A percentile compares a stretch with the other conserved stretches of the same genome.
Evolutionary conservation across 2,329 filamentous ascomycete genomes (phyloP).

Genomic region (Sodiomyces alkalinus): DNA sequence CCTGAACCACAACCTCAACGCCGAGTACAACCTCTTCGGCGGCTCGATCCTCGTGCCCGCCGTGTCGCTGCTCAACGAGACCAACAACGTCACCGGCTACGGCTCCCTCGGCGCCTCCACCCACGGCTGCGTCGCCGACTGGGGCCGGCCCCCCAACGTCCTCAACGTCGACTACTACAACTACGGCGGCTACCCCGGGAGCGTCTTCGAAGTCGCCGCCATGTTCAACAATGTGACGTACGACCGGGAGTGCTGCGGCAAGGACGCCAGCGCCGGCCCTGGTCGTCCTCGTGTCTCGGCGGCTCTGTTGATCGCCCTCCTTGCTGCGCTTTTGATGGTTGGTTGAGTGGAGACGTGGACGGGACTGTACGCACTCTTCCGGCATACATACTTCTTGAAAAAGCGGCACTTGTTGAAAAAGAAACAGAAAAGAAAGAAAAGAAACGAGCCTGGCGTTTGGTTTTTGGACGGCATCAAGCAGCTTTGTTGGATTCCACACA

Average conservation of each 20-base stretch:
- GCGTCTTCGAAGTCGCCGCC: slow-evolving; percentile 62
- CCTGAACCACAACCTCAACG: slow-evolving; percentile 84
- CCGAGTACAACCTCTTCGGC: slow-evolving; percentile 53
- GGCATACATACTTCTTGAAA: too few species aligned
- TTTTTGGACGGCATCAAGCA: too few species aligned
- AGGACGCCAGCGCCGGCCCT: slow-evolving; percentile 11
- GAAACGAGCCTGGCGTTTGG: too few species aligned
- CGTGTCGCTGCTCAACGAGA: slow-evolving; percentile 51
- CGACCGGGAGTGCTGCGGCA: slow-evolving; percentile 40
- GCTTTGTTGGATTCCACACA: too few species aligned
- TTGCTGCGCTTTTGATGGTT: slow-evolving; percentile 4
- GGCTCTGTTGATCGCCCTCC: slow-evolving; percentile 2
- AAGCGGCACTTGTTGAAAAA: too few species aligned
- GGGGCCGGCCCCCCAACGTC: slow-evolving; percentile 59
- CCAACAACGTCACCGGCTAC: slow-evolving; percentile 49
- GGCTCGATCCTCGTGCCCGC: slow-evolving; percentile 55
- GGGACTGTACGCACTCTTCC: too few species aligned
- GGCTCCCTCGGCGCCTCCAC: slow-evolving; percentile 53
- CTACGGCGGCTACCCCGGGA: slow-evolving; percentile 46
- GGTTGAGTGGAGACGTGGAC: too few species aligned
- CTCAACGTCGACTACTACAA: slow-evolving; percentile 82
- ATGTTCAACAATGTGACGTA: slow-evolving; percentile 60
- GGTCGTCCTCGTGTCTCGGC: background rate
- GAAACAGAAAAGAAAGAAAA: too few species aligned
- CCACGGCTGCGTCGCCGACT: slow-evolving; percentile 43